Conservation (phyloP, 768 basidiomycete genomes). For the Mrakia frigida region DNA sequence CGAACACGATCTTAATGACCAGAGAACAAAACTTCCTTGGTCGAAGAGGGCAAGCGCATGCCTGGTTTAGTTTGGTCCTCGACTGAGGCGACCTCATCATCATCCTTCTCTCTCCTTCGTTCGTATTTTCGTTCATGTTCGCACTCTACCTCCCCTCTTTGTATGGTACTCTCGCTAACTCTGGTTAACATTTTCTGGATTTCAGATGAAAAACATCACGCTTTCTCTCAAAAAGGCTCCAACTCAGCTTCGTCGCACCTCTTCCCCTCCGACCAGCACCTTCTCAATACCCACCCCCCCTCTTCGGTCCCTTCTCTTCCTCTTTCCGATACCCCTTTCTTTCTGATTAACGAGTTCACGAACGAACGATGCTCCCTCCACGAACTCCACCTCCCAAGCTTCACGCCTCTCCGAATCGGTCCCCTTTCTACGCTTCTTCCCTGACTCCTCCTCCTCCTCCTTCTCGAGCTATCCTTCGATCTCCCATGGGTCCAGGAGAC, state of each 20-base stretch:
- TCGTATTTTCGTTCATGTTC: too few relatives aligned
- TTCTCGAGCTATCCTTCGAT: background rate
- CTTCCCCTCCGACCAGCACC: background rate
- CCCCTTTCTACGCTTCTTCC: background rate
- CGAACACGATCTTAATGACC: slow-evolving; percentile 13
- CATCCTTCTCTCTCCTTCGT: too few relatives aligned
- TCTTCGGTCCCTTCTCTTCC: background rate
- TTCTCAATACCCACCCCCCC: background rate
- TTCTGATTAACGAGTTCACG: background rate
- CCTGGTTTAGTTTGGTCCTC: background rate
- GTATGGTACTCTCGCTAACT: background rate
- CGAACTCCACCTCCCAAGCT: background rate
- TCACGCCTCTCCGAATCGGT: background rate
- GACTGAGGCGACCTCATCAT: too few relatives aligned
- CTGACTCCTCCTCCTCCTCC: background rate
- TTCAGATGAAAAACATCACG: background rate
- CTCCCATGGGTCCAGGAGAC: background rate
- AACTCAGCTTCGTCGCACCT: background rate
- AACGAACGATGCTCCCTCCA: background rate
- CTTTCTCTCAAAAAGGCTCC: background rate
- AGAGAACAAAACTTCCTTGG: background rate
- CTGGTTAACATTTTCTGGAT: background rate
- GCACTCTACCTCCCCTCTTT: background rate
- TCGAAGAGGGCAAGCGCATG: background rate
- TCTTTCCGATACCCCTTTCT: background rate